A percentile compares a stretch with the other conserved stretches of the same genome.
These are phyloP conservation scores for Thielaviopsis musarum DNA, from an alignment of 2,329 filamentous ascomycete species.

Conservation along the genomic window DNA sequence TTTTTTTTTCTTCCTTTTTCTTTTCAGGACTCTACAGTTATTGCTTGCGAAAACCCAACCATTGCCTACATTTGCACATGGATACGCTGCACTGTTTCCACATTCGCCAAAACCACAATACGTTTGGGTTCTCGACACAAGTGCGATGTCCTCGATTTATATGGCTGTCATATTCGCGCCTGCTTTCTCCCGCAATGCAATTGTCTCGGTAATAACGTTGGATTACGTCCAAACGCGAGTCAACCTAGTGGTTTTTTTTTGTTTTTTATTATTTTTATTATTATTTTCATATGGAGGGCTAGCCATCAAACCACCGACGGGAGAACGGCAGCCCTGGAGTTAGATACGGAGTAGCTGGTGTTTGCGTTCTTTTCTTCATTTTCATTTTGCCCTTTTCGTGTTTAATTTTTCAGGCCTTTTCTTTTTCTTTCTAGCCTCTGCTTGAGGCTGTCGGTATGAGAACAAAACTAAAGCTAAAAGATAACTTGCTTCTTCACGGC, in stretches of 20 bases:
- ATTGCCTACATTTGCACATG: neutral
- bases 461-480: neutral
- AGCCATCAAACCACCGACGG: neutral
- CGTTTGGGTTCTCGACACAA: neutral
- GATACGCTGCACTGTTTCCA: too few relatives aligned
- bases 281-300: conserved; percentile 1
- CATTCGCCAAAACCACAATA: too few relatives aligned
- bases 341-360: conserved; percentile 3
- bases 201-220: neutral
- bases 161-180: neutral
- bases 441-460: neutral
- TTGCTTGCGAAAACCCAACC: neutral
- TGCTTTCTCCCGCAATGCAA: neutral
- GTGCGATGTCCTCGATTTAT: neutral
- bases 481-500: neutral
- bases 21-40: neutral
- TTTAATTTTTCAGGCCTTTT: neutral
- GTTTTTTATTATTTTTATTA: neutral
- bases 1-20: neutral
- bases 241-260: neutral
- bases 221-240: too few relatives aligned
- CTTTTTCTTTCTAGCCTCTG: neutral
- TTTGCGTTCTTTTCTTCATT: conserved; percentile 11
- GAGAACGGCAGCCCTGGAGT: neutral
- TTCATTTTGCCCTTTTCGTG: conserved; percentile 11